A percentile compares a stretch with the other conserved stretches of the same genome.
Evolutionary conservation across 768 basidiomycete species (phyloP).

Genomic region (Exidia glandulosa): DNA sequence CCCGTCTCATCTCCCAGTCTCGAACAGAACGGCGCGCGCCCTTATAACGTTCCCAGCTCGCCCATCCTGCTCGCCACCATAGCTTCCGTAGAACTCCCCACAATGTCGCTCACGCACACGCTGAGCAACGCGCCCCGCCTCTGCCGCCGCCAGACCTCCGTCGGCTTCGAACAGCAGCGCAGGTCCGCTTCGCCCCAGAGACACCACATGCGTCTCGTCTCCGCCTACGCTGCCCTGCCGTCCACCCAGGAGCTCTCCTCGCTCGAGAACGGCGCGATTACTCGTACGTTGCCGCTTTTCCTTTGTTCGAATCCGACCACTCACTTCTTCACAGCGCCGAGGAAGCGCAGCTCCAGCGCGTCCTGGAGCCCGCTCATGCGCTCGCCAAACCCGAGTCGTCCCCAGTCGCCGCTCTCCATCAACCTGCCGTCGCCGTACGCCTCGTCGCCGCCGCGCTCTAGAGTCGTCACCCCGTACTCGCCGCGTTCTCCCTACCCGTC

Average conservation of each 20-base stretch:
- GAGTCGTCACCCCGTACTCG: background rate
- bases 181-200: background rate
- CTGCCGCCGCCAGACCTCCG: background rate
- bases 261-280: background rate
- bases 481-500: background rate
- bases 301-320: background rate
- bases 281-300: background rate
- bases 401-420: background rate
- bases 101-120: background rate
- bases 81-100: background rate
- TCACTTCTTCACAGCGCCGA: background rate
- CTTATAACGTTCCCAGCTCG: background rate
- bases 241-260: background rate
- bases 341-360: background rate
- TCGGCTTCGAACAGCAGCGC: background rate
- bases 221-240: background rate
- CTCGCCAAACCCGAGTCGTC: background rate
- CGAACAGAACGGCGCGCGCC: background rate
- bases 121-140: background rate
- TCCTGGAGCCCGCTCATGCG: background rate
- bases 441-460: background rate
- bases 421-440: background rate
- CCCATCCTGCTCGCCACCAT: background rate
- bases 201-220: background rate
- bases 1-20: background rate